Conservation (phyloP, 108 stramenopile genomes). For the Cyclotella cryptica region DNA sequence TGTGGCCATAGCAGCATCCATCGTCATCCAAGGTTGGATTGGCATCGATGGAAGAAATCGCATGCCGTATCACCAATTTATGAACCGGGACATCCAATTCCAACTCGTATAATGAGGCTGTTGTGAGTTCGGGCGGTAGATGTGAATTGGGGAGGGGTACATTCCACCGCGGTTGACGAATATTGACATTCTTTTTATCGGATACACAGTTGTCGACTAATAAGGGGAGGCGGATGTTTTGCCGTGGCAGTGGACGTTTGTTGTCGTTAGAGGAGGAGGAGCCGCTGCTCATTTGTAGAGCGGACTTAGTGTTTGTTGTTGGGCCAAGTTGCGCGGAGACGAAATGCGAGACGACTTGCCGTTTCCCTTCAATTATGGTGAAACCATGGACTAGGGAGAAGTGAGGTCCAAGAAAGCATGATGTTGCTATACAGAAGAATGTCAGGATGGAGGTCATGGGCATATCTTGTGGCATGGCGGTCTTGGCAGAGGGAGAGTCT, state of each 20-base stretch:
- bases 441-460: background rate
- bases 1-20: conserved; percentile 65
- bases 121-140: conserved; percentile 74
- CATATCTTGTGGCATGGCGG: background rate
- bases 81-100: conserved; percentile 64
- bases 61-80: conserved; percentile 71
- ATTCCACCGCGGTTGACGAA: conserved; percentile 28
- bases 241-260: conserved; percentile 27
- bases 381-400: too few relatives aligned
- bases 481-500: too few relatives aligned
- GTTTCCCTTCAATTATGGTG: too few relatives aligned
- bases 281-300: conserved; percentile 31
- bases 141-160: conserved; percentile 78
- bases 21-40: background rate
- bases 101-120: conserved; percentile 75
- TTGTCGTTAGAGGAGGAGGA: conserved; percentile 31
- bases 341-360: too few relatives aligned
- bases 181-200: background rate
- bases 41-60: conserved; percentile 29
- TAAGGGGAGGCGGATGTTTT: conserved; percentile 48
- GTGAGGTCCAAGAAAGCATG: too few relatives aligned
- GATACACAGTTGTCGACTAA: conserved; percentile 28
- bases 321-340: background rate
- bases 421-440: background rate
- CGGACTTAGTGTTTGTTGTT: background rate